These are phyloP conservation scores for Trichoderma sp. DNA, from an alignment of 2,329 filamentous ascomycete genomes.

Conservation along the genomic window DNA sequence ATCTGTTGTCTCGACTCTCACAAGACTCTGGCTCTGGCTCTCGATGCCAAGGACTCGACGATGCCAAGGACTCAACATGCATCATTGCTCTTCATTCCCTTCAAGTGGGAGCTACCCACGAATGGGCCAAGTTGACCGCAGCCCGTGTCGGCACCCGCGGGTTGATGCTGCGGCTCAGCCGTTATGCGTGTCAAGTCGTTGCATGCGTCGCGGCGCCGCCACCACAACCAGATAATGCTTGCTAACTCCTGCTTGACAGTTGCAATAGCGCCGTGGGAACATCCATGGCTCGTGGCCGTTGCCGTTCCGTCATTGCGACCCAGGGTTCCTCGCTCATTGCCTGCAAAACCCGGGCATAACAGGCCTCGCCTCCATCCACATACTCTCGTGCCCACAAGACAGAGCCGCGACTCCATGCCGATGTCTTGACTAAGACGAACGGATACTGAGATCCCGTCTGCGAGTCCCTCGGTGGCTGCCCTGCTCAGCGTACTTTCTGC, in stretches of 20 bases:
- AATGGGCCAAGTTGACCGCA: conserved; percentile 14
- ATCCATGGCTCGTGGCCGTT: neutral
- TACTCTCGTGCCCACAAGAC: neutral
- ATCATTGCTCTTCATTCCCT: neutral
- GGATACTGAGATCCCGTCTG: neutral
- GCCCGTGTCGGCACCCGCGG: neutral
- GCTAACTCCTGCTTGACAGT: neutral
- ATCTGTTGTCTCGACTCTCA: neutral
- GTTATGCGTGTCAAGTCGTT: neutral
- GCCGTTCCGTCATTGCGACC: neutral
- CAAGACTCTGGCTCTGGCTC: neutral
- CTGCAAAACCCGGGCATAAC: neutral
- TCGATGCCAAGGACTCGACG: neutral
- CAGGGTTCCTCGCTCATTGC: neutral
- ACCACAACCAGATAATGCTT: neutral
- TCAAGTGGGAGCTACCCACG: neutral
- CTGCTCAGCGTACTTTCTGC: conserved; percentile 3
- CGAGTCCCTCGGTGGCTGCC: neutral
- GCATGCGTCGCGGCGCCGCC: neutral
- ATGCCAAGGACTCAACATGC: too few relatives aligned
- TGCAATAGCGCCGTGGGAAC: conserved; percentile 1
- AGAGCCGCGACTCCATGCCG: neutral
- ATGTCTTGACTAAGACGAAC: neutral
- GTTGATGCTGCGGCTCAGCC: neutral
- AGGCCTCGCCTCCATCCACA: too few relatives aligned